These are phyloP conservation scores for Anthostomella pinea DNA, from an alignment of 2,329 filamentous ascomycete species.

Conservation along the genomic window DNA sequence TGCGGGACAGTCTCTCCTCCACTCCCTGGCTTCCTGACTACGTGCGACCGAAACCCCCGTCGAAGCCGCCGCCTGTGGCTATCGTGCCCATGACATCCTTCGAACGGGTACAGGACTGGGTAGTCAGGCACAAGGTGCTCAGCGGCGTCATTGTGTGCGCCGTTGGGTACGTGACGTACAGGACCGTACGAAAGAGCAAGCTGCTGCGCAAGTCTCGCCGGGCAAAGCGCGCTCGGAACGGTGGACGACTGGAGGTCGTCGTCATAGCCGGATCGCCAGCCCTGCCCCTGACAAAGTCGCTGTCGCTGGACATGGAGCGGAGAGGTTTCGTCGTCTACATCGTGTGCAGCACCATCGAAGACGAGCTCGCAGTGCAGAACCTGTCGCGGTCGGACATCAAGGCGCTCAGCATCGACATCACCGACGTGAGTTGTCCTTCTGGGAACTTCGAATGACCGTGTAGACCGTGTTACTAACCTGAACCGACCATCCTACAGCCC, in stretches of 20 bases:
- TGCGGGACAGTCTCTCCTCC: constrained; percentile 67
- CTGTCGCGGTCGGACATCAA: constrained; percentile 79
- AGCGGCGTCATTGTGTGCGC: constrained; percentile 70
- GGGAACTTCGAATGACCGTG: not conserved
- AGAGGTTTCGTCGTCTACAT: constrained; percentile 93
- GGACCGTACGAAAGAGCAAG: constrained; percentile 48
- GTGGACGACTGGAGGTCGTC: constrained; percentile 80
- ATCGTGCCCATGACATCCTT: constrained; percentile 34
- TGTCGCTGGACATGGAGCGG: constrained; percentile 83
- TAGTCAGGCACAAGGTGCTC: constrained; percentile 68
- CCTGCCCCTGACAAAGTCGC: constrained; percentile 77
- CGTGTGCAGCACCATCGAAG: constrained; percentile 79
- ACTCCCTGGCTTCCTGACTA: constrained; percentile 71
- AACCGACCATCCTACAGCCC: constrained; percentile 46
- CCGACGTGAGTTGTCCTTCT: constrained; percentile 57
- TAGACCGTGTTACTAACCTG: not conserved
- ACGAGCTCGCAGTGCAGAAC: constrained; percentile 74
- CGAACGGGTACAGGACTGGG: constrained; percentile 67
- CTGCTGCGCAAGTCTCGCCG: constrained; percentile 66
- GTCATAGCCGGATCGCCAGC: constrained; percentile 86
- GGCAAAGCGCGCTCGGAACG: constrained; percentile 76
- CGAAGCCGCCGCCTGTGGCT: constrained; percentile 37
- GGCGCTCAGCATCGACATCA: constrained; percentile 78
- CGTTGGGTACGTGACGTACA: constrained; percentile 62
- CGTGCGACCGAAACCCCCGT: constrained; percentile 58